Evolutionary conservation across 257 asterid genomes (phyloP).

Genomic region (Nicotiana benthamiana): DNA sequence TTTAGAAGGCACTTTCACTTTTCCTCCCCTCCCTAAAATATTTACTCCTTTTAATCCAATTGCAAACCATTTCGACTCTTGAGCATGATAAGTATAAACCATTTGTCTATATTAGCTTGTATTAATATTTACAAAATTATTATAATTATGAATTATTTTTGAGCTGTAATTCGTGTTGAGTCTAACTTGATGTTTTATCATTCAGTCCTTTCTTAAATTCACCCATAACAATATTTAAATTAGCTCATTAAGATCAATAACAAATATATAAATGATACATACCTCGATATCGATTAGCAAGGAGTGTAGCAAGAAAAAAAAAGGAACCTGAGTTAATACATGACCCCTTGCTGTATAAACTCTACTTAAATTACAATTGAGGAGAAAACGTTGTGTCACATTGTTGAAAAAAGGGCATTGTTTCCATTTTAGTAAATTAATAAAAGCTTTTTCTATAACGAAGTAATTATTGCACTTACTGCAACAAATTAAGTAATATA

Average conservation of each 20-base stretch:
- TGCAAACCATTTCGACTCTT: background rate
- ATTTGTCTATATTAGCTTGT: background rate
- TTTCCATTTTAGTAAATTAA: no score
- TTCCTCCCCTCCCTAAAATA: conserved; percentile 1
- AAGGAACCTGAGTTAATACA: no score
- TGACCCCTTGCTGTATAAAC: no score
- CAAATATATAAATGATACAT: background rate
- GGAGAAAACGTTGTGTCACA: no score
- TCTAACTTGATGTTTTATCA: background rate
- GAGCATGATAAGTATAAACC: background rate
- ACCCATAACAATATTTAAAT: background rate
- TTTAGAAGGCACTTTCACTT: conserved; percentile 16
- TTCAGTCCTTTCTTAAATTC: background rate
- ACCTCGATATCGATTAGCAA: no score
- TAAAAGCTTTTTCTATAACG: no score
- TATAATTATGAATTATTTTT: background rate
- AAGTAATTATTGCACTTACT: no score
- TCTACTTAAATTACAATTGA: no score
- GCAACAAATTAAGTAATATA: no score
- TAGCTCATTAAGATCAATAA: background rate
- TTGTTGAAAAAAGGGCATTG: no score
- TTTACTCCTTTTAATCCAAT: background rate
- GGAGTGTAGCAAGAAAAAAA: no score
- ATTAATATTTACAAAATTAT: background rate
- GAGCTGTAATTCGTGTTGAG: background rate